phyloP scores from a whole-genome alignment of 2,329 filamentous ascomycete species.

The Fusarium burgessii region DNA sequence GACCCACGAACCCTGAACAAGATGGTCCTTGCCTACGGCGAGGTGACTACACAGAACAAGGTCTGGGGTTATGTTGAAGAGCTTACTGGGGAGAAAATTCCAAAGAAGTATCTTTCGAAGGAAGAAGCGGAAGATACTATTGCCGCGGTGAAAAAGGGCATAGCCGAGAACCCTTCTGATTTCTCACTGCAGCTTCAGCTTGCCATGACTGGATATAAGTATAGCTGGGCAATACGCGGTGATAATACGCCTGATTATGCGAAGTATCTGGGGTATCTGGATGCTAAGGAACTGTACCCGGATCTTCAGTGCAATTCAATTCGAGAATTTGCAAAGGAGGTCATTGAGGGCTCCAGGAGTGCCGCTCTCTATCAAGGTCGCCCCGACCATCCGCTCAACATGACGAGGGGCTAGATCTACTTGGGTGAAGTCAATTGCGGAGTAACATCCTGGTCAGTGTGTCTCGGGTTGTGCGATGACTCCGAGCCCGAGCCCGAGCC shows the following conservation, averaged over 20 bases:
- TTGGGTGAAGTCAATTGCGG: too few relatives aligned
- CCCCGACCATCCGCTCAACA: too few relatives aligned
- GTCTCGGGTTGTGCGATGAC: neutral
- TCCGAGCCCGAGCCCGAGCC: neutral
- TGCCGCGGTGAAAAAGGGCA: too few relatives aligned
- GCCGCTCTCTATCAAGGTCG: too few relatives aligned
- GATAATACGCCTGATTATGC: neutral
- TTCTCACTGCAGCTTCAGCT: neutral
- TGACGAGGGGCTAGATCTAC: too few relatives aligned
- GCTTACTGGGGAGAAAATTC: slow-evolving; percentile 60
- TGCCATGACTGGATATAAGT: neutral
- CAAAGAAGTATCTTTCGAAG: slow-evolving; percentile 24
- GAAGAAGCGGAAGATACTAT: neutral
- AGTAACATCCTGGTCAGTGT: neutral
- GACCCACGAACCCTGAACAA: slow-evolving; percentile 66
- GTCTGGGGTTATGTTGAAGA: slow-evolving; percentile 60
- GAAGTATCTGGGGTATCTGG: neutral
- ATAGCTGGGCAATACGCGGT: neutral
- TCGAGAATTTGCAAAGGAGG: too few relatives aligned
- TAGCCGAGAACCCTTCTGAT: neutral
- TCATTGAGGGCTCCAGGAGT: too few relatives aligned
- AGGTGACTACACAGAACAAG: slow-evolving; percentile 59
- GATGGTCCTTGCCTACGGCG: slow-evolving; percentile 61
- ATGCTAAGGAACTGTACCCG: neutral
- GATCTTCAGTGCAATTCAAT: neutral